Conservation (phyloP, 805 yeast species). For the Ogataea minuta region DNA sequence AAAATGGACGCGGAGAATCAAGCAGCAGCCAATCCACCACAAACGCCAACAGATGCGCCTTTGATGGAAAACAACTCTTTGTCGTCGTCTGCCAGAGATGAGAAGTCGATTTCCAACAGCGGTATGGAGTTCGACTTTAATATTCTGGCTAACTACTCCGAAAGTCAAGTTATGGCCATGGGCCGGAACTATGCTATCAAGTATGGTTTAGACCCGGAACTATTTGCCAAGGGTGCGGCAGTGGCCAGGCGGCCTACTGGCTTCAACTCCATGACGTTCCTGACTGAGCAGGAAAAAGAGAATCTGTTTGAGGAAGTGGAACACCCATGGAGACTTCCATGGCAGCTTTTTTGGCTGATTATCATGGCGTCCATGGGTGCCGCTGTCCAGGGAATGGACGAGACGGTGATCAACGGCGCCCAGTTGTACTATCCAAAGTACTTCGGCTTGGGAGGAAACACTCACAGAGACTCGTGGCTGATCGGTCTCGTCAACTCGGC, state of each 20-base stretch:
- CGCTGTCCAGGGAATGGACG: slow-evolving; percentile 80
- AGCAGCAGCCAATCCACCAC: not conserved
- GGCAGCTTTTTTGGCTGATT: slow-evolving; percentile 52
- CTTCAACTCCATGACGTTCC: slow-evolving; percentile 55
- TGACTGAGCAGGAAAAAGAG: slow-evolving; percentile 54
- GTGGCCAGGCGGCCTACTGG: slow-evolving; percentile 60
- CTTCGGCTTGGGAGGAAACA: slow-evolving; percentile 48
- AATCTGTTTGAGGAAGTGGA: slow-evolving; percentile 46
- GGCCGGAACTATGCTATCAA: slow-evolving; percentile 63
- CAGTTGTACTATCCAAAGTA: slow-evolving; percentile 55
- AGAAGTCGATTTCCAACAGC: slow-evolving; percentile 9
- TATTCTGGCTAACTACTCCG: slow-evolving; percentile 55
- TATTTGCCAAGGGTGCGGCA: slow-evolving; percentile 66
- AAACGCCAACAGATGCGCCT: not conserved
- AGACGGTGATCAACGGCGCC: slow-evolving; percentile 74
- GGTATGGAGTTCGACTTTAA: slow-evolving; percentile 34
- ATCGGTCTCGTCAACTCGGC: slow-evolving; percentile 67
- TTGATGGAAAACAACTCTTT: slow-evolving; percentile 7
- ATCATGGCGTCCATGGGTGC: slow-evolving; percentile 74
- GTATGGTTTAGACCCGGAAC: slow-evolving; percentile 53
- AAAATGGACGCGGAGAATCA: slow-evolving; percentile 8
- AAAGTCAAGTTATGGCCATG: slow-evolving; percentile 65
- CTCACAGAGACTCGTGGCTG: slow-evolving; percentile 51
- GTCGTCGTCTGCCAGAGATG: slow-evolving; percentile 15
- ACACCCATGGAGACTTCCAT: slow-evolving; percentile 46